Evolutionary conservation across 106 monocot species (phyloP).

Genomic region (Dendrobium nobile): DNA sequence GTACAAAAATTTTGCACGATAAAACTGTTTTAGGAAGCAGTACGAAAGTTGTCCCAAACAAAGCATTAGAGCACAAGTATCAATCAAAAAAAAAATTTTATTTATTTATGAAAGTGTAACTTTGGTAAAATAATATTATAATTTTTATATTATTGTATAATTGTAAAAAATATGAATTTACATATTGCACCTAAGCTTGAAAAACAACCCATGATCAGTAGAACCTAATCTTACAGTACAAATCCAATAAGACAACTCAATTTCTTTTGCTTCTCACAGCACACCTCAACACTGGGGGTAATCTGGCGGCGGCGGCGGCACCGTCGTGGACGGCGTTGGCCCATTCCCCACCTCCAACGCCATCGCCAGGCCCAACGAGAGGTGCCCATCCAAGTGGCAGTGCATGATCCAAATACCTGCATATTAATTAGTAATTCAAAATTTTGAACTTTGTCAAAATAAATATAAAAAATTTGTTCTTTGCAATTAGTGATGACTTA

Average conservation of each 20-base stretch:
- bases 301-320: conserved; percentile 57
- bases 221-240: background rate
- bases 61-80: too few relatives aligned
- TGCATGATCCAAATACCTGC: conserved; percentile 62
- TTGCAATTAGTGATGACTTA: background rate
- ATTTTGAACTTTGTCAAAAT: background rate
- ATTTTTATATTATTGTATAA: background rate
- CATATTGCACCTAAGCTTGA: background rate
- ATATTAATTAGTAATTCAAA: background rate
- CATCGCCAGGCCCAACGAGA: conserved; percentile 36
- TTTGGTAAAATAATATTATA: too few relatives aligned
- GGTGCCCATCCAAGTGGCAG: conserved; percentile 57
- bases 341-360: conserved; percentile 55
- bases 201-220: background rate
- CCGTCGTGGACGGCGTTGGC: conserved; percentile 13
- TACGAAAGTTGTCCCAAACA: too few relatives aligned
- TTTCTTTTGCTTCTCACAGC: background rate
- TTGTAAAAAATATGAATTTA: background rate
- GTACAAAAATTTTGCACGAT: too few relatives aligned
- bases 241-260: background rate
- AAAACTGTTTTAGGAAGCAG: too few relatives aligned
- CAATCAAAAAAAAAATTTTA: too few relatives aligned
- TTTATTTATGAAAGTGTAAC: too few relatives aligned
- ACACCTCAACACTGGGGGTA: conserved; percentile 27
- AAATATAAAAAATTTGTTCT: too few relatives aligned